Evolutionary conservation across 352 stramenopile genomes (phyloP).

Genomic region (Globisporangium camurandrum): DNA sequence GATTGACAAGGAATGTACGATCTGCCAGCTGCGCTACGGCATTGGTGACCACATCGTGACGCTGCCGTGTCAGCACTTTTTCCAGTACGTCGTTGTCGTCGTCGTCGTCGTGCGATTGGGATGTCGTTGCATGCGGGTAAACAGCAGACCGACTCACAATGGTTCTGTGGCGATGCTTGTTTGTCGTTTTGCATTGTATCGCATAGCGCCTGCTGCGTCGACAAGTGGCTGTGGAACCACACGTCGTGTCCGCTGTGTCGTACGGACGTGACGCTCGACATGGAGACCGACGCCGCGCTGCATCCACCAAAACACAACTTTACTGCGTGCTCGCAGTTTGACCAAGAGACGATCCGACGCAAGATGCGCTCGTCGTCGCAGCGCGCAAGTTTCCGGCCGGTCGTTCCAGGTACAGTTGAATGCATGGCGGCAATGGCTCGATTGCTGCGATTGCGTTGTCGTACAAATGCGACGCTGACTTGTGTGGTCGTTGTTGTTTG

Average conservation of each 20-base stretch:
- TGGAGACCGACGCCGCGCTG: constrained; percentile 21
- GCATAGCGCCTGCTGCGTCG: constrained; percentile 64
- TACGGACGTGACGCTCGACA: constrained; percentile 61
- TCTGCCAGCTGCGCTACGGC: constrained; percentile 77
- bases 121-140: no score
- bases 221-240: constrained; percentile 84
- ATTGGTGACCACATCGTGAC: constrained; percentile 83
- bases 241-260: constrained; percentile 80
- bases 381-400: constrained; percentile 54
- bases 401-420: constrained; percentile 48
- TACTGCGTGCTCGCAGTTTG: constrained; percentile 56
- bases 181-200: not conserved
- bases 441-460: not conserved
- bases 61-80: constrained; percentile 80
- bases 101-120: no score
- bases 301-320: constrained; percentile 64
- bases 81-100: constrained; percentile 66
- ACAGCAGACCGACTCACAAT: no score
- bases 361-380: constrained; percentile 69
- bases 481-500: not conserved
- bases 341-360: constrained; percentile 64
- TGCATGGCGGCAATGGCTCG: no score
- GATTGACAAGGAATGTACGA: constrained; percentile 79
- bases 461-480: no score
- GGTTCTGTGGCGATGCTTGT: no score